phyloP scores from a whole-genome alignment of 208 protist genomes.

The Trypanosoma cruzi region DNA sequence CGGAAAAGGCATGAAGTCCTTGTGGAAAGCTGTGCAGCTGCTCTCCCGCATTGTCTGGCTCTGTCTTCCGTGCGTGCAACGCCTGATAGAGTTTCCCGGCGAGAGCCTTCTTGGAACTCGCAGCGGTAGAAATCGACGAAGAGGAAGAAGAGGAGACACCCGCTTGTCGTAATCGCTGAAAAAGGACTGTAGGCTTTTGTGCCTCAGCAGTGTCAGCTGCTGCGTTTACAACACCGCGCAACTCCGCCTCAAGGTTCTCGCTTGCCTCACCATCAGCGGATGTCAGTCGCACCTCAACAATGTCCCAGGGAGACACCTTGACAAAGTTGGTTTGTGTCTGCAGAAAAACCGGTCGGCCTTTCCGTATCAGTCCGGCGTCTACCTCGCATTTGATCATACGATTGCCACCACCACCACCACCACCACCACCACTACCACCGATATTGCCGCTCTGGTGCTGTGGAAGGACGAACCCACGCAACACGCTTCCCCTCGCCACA shows the following conservation, averaged over 20 bases:
- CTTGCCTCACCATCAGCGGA: constrained; percentile 23
- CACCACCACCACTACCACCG: neutral
- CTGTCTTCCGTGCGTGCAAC: neutral
- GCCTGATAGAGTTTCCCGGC: constrained; percentile 50
- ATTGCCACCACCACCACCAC: constrained; percentile 3
- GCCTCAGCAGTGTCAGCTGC: neutral
- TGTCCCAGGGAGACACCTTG: constrained; percentile 52
- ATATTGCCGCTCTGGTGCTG: neutral
- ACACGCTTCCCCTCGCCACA: constrained; percentile 37
- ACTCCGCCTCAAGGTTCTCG: constrained; percentile 18
- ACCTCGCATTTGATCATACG: constrained; percentile 54
- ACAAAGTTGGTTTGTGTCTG: constrained; percentile 76
- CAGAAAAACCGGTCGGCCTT: constrained; percentile 39
- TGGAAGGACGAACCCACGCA: constrained; percentile 72
- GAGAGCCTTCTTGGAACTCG: constrained; percentile 32
- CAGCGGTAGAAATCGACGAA: neutral
- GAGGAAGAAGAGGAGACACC: neutral
- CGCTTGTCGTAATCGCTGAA: constrained; percentile 14
- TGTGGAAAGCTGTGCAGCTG: constrained; percentile 50
- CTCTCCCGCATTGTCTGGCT: constrained; percentile 30
- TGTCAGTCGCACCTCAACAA: constrained; percentile 63
- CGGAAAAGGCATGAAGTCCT: constrained; percentile 45
- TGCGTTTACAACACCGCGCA: constrained; percentile 8
- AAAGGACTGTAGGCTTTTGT: constrained; percentile 9
- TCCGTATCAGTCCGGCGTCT: constrained; percentile 54